Conservation (phyloP, 768 basidiomycete species). For the Mycena epipterygia region DNA sequence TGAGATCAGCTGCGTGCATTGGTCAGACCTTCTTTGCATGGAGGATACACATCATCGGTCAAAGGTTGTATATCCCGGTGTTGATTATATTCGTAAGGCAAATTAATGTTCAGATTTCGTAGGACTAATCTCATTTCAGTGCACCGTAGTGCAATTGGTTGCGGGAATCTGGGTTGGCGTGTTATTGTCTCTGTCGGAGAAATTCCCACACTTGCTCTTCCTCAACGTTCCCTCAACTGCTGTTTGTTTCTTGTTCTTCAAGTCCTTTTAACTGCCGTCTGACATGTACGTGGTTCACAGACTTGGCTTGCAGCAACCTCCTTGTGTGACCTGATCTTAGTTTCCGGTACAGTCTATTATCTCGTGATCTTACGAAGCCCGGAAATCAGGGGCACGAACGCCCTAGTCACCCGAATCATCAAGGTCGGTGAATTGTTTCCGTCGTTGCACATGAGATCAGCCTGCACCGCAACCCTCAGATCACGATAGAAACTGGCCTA, state of each 20-base stretch:
- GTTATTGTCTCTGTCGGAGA: background rate
- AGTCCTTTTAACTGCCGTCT: background rate
- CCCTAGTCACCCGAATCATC: constrained; percentile 9
- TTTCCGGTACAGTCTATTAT: constrained; percentile 1
- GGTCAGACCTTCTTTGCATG: constrained; percentile 41
- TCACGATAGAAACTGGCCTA: constrained; percentile 28
- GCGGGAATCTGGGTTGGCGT: constrained; percentile 15
- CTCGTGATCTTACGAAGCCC: background rate
- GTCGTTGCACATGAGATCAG: no score
- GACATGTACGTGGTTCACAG: background rate
- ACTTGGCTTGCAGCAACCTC: constrained; percentile 25
- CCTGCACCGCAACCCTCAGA: background rate
- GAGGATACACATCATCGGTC: constrained; percentile 33
- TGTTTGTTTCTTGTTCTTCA: background rate
- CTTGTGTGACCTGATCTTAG: constrained; percentile 13
- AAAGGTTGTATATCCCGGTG: background rate
- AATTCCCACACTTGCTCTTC: constrained; percentile 1
- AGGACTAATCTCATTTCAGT: background rate
- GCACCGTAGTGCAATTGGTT: background rate
- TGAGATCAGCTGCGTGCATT: constrained; percentile 20
- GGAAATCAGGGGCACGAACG: background rate
- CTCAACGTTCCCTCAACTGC: background rate
- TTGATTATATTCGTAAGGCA: background rate
- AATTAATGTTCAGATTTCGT: background rate
- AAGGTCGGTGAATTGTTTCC: background rate